Base-by-base conservation (phyloP, 768 basidiomycete genomes). In the Trametes cingulata region DNA sequence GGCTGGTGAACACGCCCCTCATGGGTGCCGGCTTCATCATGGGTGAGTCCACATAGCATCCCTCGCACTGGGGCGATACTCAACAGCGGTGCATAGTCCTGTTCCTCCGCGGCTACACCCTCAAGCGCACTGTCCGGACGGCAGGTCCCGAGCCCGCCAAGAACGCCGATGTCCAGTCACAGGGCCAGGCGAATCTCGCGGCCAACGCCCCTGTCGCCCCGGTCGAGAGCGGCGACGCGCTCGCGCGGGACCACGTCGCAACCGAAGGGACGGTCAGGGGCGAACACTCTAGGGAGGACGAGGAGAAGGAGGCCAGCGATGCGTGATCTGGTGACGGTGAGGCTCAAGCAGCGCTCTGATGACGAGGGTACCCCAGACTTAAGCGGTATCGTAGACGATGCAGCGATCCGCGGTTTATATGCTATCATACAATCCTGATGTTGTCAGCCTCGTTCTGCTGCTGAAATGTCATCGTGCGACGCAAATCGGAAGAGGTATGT, bases 1-100 rank as follows among this genome's bases (percentile, higher is more conserved):
- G 88, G 87, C 62, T 88, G 20, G 84, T 85, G 9, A 78, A 77
- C 70, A 85, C 85, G 10, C 86, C 84, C 0, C 73, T 90, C 25
- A 52, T 82, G 7, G 85, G 82, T 13, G 75, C 76, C 41, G 76
- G 80, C 25, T 78, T 88, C 65, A 63, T 88, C 36, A 61, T 77
- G 61, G 69, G 76, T 75, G 48, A 55, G 64, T 62, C 12, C 29
- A 33, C 10, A 33, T 33, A 5, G 29, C 10, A 33, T 33, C 29
- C 4, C 29, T 5, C 29, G 29, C 29, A 33, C 29, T 4, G 29
- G 4, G 29, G 6, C 29, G 10, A 10, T 33, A 10, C 6, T 10
- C 10, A 33, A 33, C 29, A 4, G 29, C 29, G 10, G 20, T 27
- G 17, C 14, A n/a, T 65, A 86, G 85, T 81, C 17, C 64, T 88